Base-by-base conservation (phyloP, 371 early-diverging fungal genomes). In the Mortierella sp. region DNA sequence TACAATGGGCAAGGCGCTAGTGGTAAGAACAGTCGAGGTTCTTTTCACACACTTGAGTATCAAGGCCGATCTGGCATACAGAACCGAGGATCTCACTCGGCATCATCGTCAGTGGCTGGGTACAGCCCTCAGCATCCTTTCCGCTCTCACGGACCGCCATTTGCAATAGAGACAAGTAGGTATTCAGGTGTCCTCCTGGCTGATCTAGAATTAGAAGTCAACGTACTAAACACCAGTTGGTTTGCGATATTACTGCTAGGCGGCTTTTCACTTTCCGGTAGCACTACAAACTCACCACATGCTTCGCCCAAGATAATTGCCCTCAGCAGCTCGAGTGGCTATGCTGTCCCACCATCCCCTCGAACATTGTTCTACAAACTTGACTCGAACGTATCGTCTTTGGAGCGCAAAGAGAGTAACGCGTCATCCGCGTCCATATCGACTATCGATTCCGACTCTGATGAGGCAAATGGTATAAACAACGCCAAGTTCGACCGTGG, bases 341-440 rank as follows among this genome's bases (percentile, higher is more conserved):
- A 58, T 26, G 41, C 55, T 10, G n/a, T 41, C 1, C 55, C 63
- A 24, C 26, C 54, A 3, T 55, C 61, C 4, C 54, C 63, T 24
- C 47, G 50, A 34, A 49, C 49, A 21, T 21, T 24, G 6, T 55
- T 54, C 24, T 55, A 54, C 47, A 30, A 47, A 26, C 39, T 24
- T 41, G 63, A 63, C 41, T 34, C 63, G 16, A 21, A 5, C 16
- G 48, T 43, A 14, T 26, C 45, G 3, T 2, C 14, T 38, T 13
- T 54, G n/a, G 43, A 26, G 13, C 71, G 61, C 3, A 43, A 26
- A 7, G 58, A 54, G 1, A 65, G 73, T 26, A 64, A 46, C 14
- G 64, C 61, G 5, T 67, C 73, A 3, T n/a, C 23, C 1, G 42
- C 43, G 9, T 64, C 64, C 0, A 56, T 60, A 14, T 73, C 67